Evolutionary conservation across 2,329 filamentous ascomycete genomes (phyloP).

Genomic region (Sarocladiaceae sp.): DNA sequence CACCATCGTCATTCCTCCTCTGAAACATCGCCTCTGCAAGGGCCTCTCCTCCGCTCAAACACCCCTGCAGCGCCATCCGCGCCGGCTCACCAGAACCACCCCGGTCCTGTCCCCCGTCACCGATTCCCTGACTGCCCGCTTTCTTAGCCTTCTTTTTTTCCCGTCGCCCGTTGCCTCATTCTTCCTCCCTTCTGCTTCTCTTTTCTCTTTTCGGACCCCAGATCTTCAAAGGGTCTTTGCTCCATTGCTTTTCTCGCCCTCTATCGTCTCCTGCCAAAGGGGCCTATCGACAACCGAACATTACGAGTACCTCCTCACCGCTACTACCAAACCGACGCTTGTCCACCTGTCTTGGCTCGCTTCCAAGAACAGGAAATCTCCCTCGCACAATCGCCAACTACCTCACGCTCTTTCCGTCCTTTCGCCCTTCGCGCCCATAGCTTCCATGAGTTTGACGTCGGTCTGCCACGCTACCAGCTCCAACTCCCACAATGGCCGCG

Average conservation of each 20-base stretch:
- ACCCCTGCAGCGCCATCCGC: not conserved
- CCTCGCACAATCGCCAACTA: not conserved
- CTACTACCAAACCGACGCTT: constrained; percentile 13
- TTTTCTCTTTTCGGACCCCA: no score
- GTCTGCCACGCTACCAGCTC: constrained; percentile 35
- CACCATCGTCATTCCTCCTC: constrained; percentile 7
- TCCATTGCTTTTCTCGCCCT: no score
- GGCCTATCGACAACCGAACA: no score
- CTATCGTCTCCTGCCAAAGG: no score
- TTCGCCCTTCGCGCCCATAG: constrained; percentile 20
- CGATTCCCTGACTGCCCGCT: constrained; percentile 8
- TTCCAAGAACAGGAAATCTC: not conserved
- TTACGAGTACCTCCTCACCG: no score
- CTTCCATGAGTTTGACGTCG: constrained; percentile 47
- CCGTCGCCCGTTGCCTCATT: not conserved
- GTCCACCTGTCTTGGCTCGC: not conserved
- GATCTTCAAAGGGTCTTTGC: no score
- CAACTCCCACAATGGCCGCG: constrained; percentile 48
- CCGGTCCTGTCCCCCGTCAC: constrained; percentile 2
- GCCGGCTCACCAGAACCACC: not conserved
- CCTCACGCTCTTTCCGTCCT: constrained; percentile 3
- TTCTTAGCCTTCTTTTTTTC: constrained; percentile 10
- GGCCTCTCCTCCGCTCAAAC: not conserved
- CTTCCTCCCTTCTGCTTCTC: constrained; percentile 13
- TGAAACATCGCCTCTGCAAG: constrained; percentile 9